Conservation (phyloP, 106 monocot genomes). For the Vanilla planifolia region DNA sequence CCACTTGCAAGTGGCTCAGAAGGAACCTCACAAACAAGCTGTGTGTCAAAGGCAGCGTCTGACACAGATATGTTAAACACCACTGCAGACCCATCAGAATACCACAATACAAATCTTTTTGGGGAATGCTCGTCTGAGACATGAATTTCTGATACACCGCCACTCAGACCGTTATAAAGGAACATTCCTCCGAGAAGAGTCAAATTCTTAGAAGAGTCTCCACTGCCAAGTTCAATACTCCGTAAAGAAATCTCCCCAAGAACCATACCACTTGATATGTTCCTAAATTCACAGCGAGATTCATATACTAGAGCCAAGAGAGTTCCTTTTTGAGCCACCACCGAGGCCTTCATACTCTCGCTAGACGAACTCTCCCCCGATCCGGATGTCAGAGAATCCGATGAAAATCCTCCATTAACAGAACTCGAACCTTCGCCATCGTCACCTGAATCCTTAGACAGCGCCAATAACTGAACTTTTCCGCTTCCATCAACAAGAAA, state of each 20-base stretch:
- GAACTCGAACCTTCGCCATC: slow-evolving; percentile 17
- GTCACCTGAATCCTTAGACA: slow-evolving; percentile 25
- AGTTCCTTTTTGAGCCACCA: slow-evolving; percentile 28
- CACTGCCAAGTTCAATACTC: slow-evolving; percentile 23
- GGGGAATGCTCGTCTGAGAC: slow-evolving; percentile 9
- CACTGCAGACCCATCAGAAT: slow-evolving; percentile 43
- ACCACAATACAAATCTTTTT: slow-evolving; percentile 49
- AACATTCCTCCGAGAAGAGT: slow-evolving; percentile 43
- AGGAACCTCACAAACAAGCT: slow-evolving; percentile 54
- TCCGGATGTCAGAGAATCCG: slow-evolving; percentile 6
- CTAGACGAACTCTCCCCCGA: slow-evolving; percentile 15
- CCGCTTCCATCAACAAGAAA: slow-evolving; percentile 48
- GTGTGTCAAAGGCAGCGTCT: slow-evolving; percentile 17
- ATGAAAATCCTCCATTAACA: slow-evolving; percentile 16
- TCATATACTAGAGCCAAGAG: slow-evolving; percentile 39
- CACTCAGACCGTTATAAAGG: slow-evolving; percentile 14
- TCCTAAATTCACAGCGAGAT: slow-evolving; percentile 46
- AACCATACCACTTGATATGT: slow-evolving; percentile 19
- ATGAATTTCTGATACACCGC: slow-evolving; percentile 3
- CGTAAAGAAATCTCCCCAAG: slow-evolving; percentile 41
- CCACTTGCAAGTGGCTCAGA: slow-evolving; percentile 1
- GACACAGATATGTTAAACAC: slow-evolving; percentile 30
- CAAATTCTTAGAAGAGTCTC: slow-evolving; percentile 6
- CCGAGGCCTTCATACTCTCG: slow-evolving; percentile 15
- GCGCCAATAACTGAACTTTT: slow-evolving; percentile 25